Base-by-base conservation (phyloP, 805 yeast genomes). In the Wickerhamomyces sydowiorum region DNA sequence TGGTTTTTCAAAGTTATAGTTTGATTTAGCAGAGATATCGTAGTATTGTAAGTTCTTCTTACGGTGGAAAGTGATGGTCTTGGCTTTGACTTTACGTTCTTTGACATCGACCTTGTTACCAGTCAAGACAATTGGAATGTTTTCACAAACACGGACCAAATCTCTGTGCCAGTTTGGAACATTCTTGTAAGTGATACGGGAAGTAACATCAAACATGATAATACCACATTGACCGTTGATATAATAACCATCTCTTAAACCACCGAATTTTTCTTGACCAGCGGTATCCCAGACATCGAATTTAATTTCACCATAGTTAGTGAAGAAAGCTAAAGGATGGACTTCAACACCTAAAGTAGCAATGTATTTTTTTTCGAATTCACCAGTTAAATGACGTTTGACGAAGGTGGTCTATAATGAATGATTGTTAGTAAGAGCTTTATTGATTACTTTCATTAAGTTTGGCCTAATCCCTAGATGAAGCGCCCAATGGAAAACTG, bases 151-250 rank as follows among this genome's bases (percentile, higher is more conserved):
- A 76, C 99, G 88, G 52, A 93, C 97, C 66, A 93, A 80, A 73
- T 93, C 99, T 76, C 99, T 86, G 84, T 95, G 97, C 99, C 99
- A 93, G 86, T 93, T 95, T 70, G 99, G 99, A 67, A 93, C 99
- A 73, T 93, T 93, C 79, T 93, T 93, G 78, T 93, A 93, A 57
- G 99, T 93, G 75, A 93, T 91, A 79, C 99, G 90, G 41, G 98
- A 89, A 50, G 99, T 93, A 51, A 93, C 99, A 72, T 93, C 99
- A 67, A 93, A 93, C 99, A 93, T 93, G 70, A 93, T 93, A 76
- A 93, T 93, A 75, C 98, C 99, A 80, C 99, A 93, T 75, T 93
- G 96, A 65, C 99, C 99, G 69, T 93, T 91, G 70, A 93, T 93
- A 75, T 93, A 93, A 78, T 93, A 93, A 66, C 99, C 99, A 65